Evolutionary conservation across 129 eudicot genomes (phyloP).

Genomic region (Escallonia herrerae): DNA sequence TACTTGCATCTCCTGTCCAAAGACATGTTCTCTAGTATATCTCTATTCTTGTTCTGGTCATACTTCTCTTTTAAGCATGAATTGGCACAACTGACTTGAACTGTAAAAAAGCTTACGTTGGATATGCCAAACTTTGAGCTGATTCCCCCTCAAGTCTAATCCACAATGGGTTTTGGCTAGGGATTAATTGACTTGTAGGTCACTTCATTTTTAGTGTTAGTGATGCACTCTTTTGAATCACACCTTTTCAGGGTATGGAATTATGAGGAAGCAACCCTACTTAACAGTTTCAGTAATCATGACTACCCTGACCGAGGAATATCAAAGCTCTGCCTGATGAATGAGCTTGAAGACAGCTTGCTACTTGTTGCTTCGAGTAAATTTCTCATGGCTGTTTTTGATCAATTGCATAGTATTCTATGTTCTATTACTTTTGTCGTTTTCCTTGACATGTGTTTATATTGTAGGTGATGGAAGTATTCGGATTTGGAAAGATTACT

Average conservation of each 20-base stretch:
- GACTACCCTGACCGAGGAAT: constrained; percentile 83
- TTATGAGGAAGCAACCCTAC: constrained; percentile 78
- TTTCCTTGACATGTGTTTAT: not conserved
- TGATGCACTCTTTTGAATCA: not conserved
- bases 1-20: too few species aligned
- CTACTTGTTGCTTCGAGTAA: constrained; percentile 93
- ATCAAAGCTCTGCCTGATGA: constrained; percentile 82
- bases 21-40: too few species aligned
- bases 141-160: too few species aligned
- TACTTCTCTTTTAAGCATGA: too few species aligned
- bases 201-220: too few species aligned
- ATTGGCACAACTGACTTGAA: too few species aligned
- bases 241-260: constrained; percentile 90
- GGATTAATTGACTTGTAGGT: too few species aligned
- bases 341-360: constrained; percentile 90
- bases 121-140: too few species aligned
- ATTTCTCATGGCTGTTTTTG: constrained; percentile 4
- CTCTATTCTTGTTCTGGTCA: too few species aligned
- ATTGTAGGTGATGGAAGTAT: constrained; percentile 84
- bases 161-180: too few species aligned
- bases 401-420: not conserved
- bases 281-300: constrained; percentile 78
- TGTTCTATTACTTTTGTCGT: not conserved
- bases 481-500: constrained; percentile 91
- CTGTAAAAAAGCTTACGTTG: too few species aligned